A percentile compares a stretch with the other conserved stretches of the same genome.
phyloP scores from a whole-genome alignment of 805 yeast species.

The Zygosaccharomyces gambellarensis region DNA sequence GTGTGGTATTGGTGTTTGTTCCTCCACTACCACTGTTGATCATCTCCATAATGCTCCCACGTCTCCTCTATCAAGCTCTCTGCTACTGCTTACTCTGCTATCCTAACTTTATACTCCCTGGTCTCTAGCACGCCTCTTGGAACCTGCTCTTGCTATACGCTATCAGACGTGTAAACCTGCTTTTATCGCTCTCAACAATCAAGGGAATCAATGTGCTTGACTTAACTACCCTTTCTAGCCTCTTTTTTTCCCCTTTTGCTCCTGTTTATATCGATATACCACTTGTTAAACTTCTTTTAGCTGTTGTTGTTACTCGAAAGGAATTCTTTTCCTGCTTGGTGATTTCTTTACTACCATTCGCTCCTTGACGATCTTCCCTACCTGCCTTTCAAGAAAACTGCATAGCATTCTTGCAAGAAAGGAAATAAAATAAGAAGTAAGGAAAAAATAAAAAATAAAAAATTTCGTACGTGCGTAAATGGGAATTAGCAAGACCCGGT shows the following conservation, averaged over 20 bases:
- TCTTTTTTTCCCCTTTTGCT: background rate
- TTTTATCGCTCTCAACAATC: background rate
- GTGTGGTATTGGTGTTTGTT: constrained; percentile 10
- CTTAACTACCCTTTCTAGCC: background rate
- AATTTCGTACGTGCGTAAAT: background rate
- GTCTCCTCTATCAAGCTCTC: background rate
- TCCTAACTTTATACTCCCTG: background rate
- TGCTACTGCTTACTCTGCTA: background rate
- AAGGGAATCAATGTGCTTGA: background rate
- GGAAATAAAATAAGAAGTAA: background rate
- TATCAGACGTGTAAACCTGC: background rate
- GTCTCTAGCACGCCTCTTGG: too few relatives aligned
- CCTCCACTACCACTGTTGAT: constrained; percentile 8
- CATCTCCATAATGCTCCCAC: constrained; percentile 8
- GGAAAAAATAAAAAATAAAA: background rate
- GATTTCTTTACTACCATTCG: background rate
- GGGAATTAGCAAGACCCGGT: background rate
- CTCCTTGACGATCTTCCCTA: constrained; percentile 6
- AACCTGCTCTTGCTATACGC: background rate
- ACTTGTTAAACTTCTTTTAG: background rate
- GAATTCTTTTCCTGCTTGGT: constrained; percentile 5
- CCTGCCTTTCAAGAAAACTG: constrained; percentile 1
- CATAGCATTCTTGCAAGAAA: constrained; percentile 1
- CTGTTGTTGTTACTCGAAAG: constrained; percentile 2
- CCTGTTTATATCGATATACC: background rate